These are phyloP conservation scores for Smithsoniella earleae DNA, from an alignment of 163 green algal species.

Conservation along the genomic window DNA sequence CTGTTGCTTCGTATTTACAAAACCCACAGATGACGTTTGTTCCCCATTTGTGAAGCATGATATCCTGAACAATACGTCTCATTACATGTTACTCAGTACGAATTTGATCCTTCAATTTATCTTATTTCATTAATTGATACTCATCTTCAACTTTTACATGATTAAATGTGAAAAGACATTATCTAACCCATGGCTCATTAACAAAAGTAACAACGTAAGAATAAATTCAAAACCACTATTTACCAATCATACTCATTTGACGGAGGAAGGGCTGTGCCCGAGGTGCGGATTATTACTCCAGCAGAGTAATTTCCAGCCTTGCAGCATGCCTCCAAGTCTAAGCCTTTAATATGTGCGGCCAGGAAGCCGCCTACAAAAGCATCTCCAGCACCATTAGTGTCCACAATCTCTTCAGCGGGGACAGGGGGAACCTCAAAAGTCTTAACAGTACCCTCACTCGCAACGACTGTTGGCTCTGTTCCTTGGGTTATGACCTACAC, in stretches of 20 bases:
- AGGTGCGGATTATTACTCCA: slow-evolving; percentile 71
- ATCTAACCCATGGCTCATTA: too few relatives aligned
- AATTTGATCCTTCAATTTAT: too few relatives aligned
- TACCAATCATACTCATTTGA: slow-evolving; percentile 7
- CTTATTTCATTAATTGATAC: too few relatives aligned
- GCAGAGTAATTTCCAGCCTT: slow-evolving; percentile 91
- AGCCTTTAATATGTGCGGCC: slow-evolving; percentile 84
- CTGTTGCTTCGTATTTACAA: too few relatives aligned
- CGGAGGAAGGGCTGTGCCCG: background rate
- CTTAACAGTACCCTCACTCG: slow-evolving; percentile 52
- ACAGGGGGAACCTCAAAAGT: slow-evolving; percentile 72
- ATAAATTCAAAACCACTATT: too few relatives aligned
- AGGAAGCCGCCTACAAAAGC: slow-evolving; percentile 97
- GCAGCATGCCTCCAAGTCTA: slow-evolving; percentile 67
- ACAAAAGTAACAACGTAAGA: too few relatives aligned
- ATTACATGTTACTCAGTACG: too few relatives aligned
- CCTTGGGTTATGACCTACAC: slow-evolving; percentile 88
- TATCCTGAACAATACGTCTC: too few relatives aligned
- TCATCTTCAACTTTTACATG: too few relatives aligned
- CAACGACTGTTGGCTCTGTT: slow-evolving; percentile 78
- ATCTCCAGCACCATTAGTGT: slow-evolving; percentile 97
- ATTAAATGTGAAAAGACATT: too few relatives aligned
- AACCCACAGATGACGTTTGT: too few relatives aligned
- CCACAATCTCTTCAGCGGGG: slow-evolving; percentile 80
- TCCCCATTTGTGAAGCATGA: too few relatives aligned